Conservation (phyloP, 192 early-diverging fungal species). For the Chytriomyces confervae region DNA sequence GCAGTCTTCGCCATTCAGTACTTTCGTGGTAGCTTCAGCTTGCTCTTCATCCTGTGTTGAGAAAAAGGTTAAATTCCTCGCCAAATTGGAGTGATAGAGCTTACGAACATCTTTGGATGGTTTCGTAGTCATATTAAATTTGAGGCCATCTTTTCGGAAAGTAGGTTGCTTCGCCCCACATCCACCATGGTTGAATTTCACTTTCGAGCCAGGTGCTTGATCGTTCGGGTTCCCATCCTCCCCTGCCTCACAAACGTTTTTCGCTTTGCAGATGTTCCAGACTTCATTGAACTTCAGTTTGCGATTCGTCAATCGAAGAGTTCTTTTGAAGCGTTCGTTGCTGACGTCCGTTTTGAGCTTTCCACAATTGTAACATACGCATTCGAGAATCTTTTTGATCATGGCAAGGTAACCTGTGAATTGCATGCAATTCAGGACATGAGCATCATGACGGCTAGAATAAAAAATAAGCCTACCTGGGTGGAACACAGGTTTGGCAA, state of each 20-base stretch:
- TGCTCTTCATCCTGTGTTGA: conserved; percentile 31
- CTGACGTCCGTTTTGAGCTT: conserved; percentile 87
- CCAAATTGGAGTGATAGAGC: not conserved
- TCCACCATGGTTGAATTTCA: conserved; percentile 76
- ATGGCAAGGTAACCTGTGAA: conserved; percentile 83
- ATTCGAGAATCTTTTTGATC: conserved; percentile 97
- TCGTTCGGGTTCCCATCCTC: conserved; percentile 60
- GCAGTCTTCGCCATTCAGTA: conserved; percentile 75
- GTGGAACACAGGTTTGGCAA: conserved; percentile 95
- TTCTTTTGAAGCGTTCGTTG: conserved; percentile 54
- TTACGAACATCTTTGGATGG: conserved; percentile 35
- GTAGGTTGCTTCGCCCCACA: conserved; percentile 85
- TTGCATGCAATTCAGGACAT: conserved; percentile 9
- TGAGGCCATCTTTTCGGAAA: conserved; percentile 81
- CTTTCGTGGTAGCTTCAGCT: conserved; percentile 42
- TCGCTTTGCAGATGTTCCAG: conserved; percentile 85
- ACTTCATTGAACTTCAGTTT: conserved; percentile 75
- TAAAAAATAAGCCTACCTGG: conserved; percentile 60
- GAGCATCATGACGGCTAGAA: not conserved
- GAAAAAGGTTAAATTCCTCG: too few species aligned
- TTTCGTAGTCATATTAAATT: conserved; percentile 57
- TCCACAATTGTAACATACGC: conserved; percentile 92
- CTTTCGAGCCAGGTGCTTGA: conserved; percentile 34
- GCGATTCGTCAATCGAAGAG: conserved; percentile 42
- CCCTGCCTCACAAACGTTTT: conserved; percentile 80